Conservation (phyloP, 345 rosid species). For the Turritis glabra region DNA sequence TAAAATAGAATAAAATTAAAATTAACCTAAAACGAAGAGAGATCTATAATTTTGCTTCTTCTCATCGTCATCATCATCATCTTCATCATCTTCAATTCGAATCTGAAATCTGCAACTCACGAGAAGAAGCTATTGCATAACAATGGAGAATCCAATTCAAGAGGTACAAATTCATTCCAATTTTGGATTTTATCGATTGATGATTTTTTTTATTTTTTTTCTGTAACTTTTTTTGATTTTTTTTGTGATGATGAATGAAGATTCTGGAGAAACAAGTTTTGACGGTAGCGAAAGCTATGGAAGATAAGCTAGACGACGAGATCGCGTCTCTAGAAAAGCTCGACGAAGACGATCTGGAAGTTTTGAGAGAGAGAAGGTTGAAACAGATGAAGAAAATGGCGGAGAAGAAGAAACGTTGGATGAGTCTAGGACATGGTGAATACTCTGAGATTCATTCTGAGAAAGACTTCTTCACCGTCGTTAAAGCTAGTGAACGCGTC, state of each 20-base stretch:
- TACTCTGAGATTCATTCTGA: constrained; percentile 81
- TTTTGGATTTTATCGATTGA: background rate
- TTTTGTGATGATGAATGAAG: constrained; percentile 36
- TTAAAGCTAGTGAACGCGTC: constrained; percentile 94
- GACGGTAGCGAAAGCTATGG: constrained; percentile 87
- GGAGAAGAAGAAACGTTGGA: constrained; percentile 91
- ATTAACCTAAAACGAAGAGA: too few relatives aligned
- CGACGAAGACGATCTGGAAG: constrained; percentile 83
- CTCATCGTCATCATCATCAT: background rate
- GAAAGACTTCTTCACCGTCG: constrained; percentile 84
- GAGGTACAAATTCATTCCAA: background rate
- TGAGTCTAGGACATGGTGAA: constrained; percentile 87
- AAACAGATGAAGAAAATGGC: constrained; percentile 96
- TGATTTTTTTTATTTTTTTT: background rate
- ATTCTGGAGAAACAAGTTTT: constrained; percentile 82
- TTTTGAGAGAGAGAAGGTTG: constrained; percentile 74
- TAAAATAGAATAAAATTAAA: too few relatives aligned
- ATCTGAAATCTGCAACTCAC: background rate
- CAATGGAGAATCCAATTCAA: background rate
- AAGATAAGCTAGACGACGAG: constrained; percentile 88
- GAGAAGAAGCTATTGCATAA: background rate
- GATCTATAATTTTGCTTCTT: too few relatives aligned
- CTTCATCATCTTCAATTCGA: background rate
- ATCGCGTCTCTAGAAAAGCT: constrained; percentile 75
- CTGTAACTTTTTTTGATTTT: background rate